Conservation (phyloP, 164 flowering plant genomes). For the Piper betle region DNA sequence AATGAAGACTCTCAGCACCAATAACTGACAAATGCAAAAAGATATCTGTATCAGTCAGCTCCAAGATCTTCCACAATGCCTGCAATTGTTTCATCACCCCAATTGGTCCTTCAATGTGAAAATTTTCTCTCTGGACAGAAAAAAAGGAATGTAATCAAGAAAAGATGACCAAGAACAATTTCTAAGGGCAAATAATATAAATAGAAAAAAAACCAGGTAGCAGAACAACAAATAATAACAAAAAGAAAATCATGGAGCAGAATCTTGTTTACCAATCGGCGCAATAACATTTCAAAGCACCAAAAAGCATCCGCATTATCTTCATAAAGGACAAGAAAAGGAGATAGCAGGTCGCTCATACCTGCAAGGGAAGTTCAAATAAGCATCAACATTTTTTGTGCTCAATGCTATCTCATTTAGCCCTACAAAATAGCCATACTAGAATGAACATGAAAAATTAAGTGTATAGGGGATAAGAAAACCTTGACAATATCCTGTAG, state of each 20-base stretch:
- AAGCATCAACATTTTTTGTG: neutral
- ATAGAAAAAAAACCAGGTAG: neutral
- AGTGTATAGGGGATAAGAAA: neutral
- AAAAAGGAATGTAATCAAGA: neutral
- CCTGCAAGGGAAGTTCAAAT: slow-evolving; percentile 31
- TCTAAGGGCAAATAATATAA: neutral
- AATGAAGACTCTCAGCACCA: slow-evolving; percentile 89
- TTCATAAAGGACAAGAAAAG: slow-evolving; percentile 82
- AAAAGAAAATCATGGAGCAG: neutral
- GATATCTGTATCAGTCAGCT: slow-evolving; percentile 61
- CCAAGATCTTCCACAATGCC: slow-evolving; percentile 61
- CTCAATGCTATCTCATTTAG: neutral
- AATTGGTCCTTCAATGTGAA: slow-evolving; percentile 84
- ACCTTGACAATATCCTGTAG: slow-evolving; percentile 96
- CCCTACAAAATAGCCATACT: neutral
- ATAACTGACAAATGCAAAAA: slow-evolving; percentile 54
- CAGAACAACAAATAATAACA: neutral
- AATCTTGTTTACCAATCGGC: slow-evolving; percentile 62
- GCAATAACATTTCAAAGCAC: slow-evolving; percentile 95
- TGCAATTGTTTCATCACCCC: slow-evolving; percentile 82
- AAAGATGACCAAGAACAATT: neutral
- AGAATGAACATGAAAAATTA: neutral
- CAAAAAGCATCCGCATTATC: slow-evolving; percentile 94
- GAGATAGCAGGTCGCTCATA: slow-evolving; percentile 89
- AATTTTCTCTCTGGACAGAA: slow-evolving; percentile 62